Conservation (phyloP, 768 basidiomycete species). For the Leccinum subtestaceum region DNA sequence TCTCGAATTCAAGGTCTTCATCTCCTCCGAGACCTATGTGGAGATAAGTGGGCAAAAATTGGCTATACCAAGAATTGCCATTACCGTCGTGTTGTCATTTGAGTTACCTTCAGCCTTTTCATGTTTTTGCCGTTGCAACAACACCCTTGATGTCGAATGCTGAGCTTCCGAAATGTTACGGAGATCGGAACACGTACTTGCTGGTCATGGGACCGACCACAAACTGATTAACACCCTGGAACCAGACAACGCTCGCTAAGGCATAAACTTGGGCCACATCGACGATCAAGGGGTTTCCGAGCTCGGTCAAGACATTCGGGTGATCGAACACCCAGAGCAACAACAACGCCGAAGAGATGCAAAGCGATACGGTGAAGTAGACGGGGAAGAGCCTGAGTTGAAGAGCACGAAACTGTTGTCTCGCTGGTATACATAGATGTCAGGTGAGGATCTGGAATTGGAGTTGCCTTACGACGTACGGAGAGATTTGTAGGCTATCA, state of each 20-base stretch:
- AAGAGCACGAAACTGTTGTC: conserved; percentile 68
- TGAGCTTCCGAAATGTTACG: not conserved
- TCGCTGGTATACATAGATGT: conserved; percentile 38
- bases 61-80: conserved; percentile 19
- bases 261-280: conserved; percentile 68
- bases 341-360: conserved; percentile 52
- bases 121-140: conserved; percentile 68
- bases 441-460: not conserved
- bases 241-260: conserved; percentile 41
- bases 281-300: conserved; percentile 45
- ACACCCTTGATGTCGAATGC: conserved; percentile 45
- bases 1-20: conserved; percentile 65
- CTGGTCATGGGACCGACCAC: conserved; percentile 71
- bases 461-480: conserved; percentile 38
- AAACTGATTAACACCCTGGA: conserved; percentile 62
- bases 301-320: conserved; percentile 49
- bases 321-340: conserved; percentile 57
- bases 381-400: conserved; percentile 75
- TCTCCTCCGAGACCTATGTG: conserved; percentile 57
- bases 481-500: conserved; percentile 59
- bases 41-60: conserved; percentile 8
- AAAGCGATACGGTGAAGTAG: conserved; percentile 64
- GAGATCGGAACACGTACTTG: conserved; percentile 42
- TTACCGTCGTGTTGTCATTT: conserved; percentile 63
- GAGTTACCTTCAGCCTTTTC: conserved; percentile 73